These are phyloP conservation scores for Digitaria exilis DNA, from an alignment of 202 grass and related monocot species.

Conservation along the genomic window DNA sequence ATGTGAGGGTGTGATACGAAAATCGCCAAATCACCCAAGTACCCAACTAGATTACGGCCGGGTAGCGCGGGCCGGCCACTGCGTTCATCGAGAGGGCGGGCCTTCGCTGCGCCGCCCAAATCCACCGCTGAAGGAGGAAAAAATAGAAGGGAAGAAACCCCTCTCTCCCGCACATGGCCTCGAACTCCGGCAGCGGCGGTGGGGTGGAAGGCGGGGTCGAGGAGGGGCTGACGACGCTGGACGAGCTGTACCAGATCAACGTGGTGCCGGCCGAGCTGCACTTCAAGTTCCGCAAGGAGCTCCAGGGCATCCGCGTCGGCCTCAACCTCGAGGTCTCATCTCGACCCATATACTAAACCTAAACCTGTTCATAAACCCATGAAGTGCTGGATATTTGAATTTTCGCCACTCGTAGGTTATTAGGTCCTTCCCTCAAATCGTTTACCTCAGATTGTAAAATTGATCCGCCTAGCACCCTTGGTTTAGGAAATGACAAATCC, in stretches of 20 bases:
- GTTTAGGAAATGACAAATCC: neutral
- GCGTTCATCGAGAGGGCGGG: neutral
- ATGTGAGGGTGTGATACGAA: slow-evolving; percentile 18
- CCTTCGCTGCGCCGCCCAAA: slow-evolving; percentile 32
- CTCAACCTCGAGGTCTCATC: slow-evolving; percentile 77
- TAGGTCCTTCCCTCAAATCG: neutral
- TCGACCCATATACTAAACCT: neutral
- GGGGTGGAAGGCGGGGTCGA: slow-evolving; percentile 34
- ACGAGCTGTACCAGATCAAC: slow-evolving; percentile 93
- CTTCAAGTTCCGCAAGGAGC: slow-evolving; percentile 97
- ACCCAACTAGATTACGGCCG: slow-evolving; percentile 39
- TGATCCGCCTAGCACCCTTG: neutral
- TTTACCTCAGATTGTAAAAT: neutral
- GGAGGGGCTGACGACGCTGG: slow-evolving; percentile 66
- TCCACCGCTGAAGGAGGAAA: neutral
- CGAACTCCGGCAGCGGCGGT: slow-evolving; percentile 34
- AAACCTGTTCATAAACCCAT: slow-evolving; percentile 26
- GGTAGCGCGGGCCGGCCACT: slow-evolving; percentile 38
- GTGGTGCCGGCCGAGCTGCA: slow-evolving; percentile 83
- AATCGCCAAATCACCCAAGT: neutral
- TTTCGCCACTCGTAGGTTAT: neutral
- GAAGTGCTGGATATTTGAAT: neutral
- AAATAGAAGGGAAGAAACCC: neutral
- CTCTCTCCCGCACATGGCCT: neutral
- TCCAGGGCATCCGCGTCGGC: slow-evolving; percentile 81